A percentile compares a stretch with the other conserved stretches of the same genome.
These are phyloP conservation scores for Aspergillus asperescens DNA, from an alignment of 495 filamentous ascomycete genomes.

Conservation along the genomic window DNA sequence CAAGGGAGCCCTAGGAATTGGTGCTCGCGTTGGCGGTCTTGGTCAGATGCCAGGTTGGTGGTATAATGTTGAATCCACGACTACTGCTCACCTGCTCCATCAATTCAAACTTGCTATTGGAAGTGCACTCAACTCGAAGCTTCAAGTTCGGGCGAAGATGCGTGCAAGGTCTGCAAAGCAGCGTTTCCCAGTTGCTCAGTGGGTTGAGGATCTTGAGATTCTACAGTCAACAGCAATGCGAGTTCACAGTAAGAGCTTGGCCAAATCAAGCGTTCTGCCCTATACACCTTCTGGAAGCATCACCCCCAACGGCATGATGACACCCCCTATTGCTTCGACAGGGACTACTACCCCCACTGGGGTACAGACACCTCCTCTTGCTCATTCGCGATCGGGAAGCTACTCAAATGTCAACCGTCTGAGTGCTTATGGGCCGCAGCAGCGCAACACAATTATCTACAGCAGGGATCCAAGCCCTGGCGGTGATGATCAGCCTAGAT, in stretches of 20 bases:
- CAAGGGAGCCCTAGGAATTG: conserved; percentile 72
- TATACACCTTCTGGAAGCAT: conserved; percentile 33
- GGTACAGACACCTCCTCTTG: conserved; percentile 35
- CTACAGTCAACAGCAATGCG: conserved; percentile 54
- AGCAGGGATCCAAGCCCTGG: conserved; percentile 41
- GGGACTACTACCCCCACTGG: conserved; percentile 43
- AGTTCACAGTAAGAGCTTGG: conserved; percentile 39
- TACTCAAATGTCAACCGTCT: conserved; percentile 49
- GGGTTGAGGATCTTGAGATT: conserved; percentile 58
- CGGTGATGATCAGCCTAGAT: conserved; percentile 28
- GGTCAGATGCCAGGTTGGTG: conserved; percentile 79
- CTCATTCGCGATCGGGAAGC: conserved; percentile 40
- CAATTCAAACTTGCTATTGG: conserved; percentile 69
- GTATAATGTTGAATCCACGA: conserved; percentile 65
- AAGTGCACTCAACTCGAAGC: conserved; percentile 58
- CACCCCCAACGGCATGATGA: conserved; percentile 40
- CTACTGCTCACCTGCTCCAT: conserved; percentile 62
- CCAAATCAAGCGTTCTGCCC: conserved; percentile 31
- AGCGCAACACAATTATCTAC: conserved; percentile 45
- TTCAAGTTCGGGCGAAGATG: conserved; percentile 58
- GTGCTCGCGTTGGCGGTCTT: conserved; percentile 60
- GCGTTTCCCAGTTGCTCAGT: conserved; percentile 68
- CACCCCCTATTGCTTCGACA: conserved; percentile 28
- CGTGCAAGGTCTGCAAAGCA: conserved; percentile 71
- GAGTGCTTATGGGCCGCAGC: conserved; percentile 43